Evolutionary conservation across 768 basidiomycete species (phyloP).

Genomic region (Mycena latifolia): DNA sequence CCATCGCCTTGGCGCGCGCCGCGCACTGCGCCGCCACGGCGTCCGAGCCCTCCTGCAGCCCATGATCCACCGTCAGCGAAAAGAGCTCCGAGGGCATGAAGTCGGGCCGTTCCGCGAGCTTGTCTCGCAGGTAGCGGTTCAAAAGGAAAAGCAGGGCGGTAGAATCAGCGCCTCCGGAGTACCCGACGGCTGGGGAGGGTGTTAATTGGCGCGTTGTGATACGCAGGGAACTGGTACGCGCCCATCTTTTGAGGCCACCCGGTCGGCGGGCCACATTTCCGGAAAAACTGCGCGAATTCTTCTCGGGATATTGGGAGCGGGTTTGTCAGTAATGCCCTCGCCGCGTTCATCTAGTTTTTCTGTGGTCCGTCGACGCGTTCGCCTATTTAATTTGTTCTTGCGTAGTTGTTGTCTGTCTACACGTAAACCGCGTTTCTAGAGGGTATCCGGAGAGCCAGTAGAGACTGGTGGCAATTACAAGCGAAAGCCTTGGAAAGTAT

Average conservation of each 20-base stretch:
- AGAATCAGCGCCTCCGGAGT: slow-evolving; percentile 89
- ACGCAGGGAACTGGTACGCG: slow-evolving; percentile 38
- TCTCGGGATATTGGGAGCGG: slow-evolving; percentile 26
- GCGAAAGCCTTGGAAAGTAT: too few relatives aligned
- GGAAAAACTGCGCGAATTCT: slow-evolving; percentile 33
- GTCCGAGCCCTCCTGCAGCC: slow-evolving; percentile 69
- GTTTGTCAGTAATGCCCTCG: neutral
- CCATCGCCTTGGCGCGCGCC: slow-evolving; percentile 54
- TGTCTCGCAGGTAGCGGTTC: slow-evolving; percentile 53
- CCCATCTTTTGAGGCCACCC: slow-evolving; percentile 66
- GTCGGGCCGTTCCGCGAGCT: slow-evolving; percentile 9
- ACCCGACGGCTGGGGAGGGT: slow-evolving; percentile 70
- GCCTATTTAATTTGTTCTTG: too few relatives aligned
- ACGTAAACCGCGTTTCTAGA: too few relatives aligned
- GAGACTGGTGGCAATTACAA: too few relatives aligned
- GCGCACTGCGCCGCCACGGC: slow-evolving; percentile 67
- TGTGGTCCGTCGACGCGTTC: too few relatives aligned
- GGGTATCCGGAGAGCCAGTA: too few relatives aligned
- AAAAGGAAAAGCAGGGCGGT: slow-evolving; percentile 82
- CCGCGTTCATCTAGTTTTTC: neutral
- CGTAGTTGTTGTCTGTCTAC: too few relatives aligned
- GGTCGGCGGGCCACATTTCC: slow-evolving; percentile 57
- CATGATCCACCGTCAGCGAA: slow-evolving; percentile 79
- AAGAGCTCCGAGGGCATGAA: slow-evolving; percentile 48
- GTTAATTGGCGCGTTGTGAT: slow-evolving; percentile 3